Evolutionary conservation across 441 rosid species (phyloP).

Genomic region (Populus hybrid): DNA sequence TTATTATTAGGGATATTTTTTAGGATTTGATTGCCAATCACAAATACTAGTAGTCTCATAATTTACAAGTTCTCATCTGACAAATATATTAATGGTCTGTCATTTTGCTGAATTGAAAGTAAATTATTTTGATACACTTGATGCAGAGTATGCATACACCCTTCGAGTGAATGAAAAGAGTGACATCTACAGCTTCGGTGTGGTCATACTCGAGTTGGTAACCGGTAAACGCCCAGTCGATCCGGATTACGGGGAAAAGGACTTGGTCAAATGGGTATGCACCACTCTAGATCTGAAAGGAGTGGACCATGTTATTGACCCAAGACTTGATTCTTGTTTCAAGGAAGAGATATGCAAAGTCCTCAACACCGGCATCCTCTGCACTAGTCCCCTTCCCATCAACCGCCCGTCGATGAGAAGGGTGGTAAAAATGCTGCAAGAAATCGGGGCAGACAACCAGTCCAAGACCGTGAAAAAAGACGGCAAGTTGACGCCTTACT

Average conservation of each 20-base stretch:
- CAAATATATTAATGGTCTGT: not conserved
- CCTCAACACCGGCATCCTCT: slow-evolving; percentile 78
- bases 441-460: slow-evolving; percentile 46
- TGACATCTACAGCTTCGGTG: slow-evolving; percentile 95
- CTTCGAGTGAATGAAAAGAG: slow-evolving; percentile 96
- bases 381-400: slow-evolving; percentile 84
- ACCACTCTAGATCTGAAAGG: slow-evolving; percentile 75
- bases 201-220: slow-evolving; percentile 84
- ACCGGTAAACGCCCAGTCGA: slow-evolving; percentile 75
- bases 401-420: slow-evolving; percentile 96
- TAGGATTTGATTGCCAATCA: not conserved
- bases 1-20: not conserved
- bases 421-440: slow-evolving; percentile 86
- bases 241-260: slow-evolving; percentile 84
- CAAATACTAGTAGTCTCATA: not conserved
- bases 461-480: slow-evolving; percentile 39
- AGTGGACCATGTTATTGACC: slow-evolving; percentile 71
- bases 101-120: not conserved
- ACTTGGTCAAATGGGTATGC: slow-evolving; percentile 94
- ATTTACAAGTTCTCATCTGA: not conserved
- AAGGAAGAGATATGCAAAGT: slow-evolving; percentile 78
- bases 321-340: slow-evolving; percentile 69
- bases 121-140: not conserved
- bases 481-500: slow-evolving; percentile 80
- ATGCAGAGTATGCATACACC: slow-evolving; percentile 93